Evolutionary conservation across 106 monocot species (phyloP).

Genomic region (Agapanthus africanus): DNA sequence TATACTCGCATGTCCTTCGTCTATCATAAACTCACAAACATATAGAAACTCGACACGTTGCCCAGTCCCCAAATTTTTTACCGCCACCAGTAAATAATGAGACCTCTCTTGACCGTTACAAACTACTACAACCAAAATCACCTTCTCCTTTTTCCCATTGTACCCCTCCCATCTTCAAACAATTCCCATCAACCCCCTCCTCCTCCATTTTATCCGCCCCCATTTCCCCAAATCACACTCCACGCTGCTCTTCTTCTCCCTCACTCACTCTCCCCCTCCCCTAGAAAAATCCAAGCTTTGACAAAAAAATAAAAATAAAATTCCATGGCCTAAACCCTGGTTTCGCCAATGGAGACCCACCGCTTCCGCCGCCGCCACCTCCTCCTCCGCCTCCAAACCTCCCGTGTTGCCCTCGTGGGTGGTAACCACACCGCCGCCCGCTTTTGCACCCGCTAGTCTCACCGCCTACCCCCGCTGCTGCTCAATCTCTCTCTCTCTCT

Average conservation of each 20-base stretch:
- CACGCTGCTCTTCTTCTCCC: not conserved
- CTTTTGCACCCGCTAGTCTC: conserved; percentile 78
- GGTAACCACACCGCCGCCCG: conserved; percentile 94
- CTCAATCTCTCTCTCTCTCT: not conserved
- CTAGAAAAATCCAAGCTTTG: too few species aligned
- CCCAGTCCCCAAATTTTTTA: too few species aligned
- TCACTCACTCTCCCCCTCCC: not conserved
- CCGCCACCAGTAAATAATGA: too few species aligned
- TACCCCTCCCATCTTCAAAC: not conserved
- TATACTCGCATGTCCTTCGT: too few species aligned
- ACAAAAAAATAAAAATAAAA: too few species aligned
- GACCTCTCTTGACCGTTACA: too few species aligned
- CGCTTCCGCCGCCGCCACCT: conserved; percentile 42
- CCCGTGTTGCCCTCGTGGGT: conserved; percentile 57
- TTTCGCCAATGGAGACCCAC: conserved; percentile 38
- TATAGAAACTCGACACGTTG: too few species aligned
- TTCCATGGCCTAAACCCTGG: not conserved
- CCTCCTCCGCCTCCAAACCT: conserved; percentile 24
- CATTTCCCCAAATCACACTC: conserved; percentile 5
- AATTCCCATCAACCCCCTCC: not conserved
- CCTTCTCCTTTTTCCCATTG: too few species aligned
- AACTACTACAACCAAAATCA: too few species aligned
- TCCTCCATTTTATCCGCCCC: not conserved
- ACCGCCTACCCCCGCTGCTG: not conserved
- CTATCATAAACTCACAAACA: too few species aligned